A percentile compares a stretch with the other conserved stretches of the same genome.
Conservation (phyloP, 148 eudicot species). For the Rhododendron mucronatum region DNA sequence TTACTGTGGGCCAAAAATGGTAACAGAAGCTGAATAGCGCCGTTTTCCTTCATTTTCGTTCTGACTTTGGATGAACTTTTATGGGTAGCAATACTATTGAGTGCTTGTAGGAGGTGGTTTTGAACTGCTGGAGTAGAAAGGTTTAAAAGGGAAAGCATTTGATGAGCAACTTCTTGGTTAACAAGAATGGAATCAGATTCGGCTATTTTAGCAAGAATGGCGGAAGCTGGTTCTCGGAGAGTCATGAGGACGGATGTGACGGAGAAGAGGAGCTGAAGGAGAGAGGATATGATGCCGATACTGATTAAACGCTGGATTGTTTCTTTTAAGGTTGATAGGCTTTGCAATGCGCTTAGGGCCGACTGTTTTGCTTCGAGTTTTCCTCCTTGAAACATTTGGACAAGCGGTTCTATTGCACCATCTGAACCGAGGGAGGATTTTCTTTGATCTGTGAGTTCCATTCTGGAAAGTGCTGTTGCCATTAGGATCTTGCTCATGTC, state of each 20-base stretch:
- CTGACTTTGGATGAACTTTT: slow-evolving; percentile 41
- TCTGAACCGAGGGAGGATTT: slow-evolving; percentile 59
- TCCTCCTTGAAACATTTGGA: slow-evolving; percentile 72
- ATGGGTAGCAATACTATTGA: slow-evolving; percentile 55
- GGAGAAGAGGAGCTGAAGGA: slow-evolving; percentile 84
- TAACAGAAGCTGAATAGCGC: slow-evolving; percentile 59
- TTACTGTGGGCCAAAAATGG: slow-evolving; percentile 52
- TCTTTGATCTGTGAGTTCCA: slow-evolving; percentile 66
- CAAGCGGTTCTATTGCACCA: slow-evolving; percentile 73
- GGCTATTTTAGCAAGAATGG: slow-evolving; percentile 63
- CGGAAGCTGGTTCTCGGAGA: slow-evolving; percentile 78
- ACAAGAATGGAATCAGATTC: slow-evolving; percentile 54
- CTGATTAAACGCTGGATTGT: slow-evolving; percentile 45
- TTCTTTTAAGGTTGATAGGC: slow-evolving; percentile 44
- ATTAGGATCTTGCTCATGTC: slow-evolving; percentile 90
- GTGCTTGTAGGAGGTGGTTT: slow-evolving; percentile 54
- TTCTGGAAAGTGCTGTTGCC: slow-evolving; percentile 78
- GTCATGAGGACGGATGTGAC: slow-evolving; percentile 88
- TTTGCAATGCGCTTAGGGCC: slow-evolving; percentile 63
- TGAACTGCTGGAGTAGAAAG: slow-evolving; percentile 61
- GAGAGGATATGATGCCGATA: slow-evolving; percentile 62
- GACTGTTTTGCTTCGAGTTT: slow-evolving; percentile 83
- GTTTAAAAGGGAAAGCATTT: slow-evolving; percentile 72
- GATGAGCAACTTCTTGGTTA: slow-evolving; percentile 59
- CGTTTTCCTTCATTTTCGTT: slow-evolving; percentile 55